Base-by-base conservation (phyloP, 129 eudicot species). In the Lonicera japonica region DNA sequence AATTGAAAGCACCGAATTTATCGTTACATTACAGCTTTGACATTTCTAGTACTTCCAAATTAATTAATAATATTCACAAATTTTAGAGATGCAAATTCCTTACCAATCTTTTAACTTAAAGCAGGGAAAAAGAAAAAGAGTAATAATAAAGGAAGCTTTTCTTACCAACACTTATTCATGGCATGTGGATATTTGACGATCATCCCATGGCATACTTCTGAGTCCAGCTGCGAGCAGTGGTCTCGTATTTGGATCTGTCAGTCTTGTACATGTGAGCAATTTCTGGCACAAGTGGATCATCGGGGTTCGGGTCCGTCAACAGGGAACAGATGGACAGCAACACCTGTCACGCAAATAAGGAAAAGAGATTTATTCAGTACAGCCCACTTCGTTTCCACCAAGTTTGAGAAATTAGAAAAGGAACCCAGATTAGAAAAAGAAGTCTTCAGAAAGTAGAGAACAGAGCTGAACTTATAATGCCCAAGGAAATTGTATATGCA, bases 181-280 rank as follows among this genome's bases (percentile, higher is more conserved):
- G 54, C 25, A 20, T 4, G 54, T 16, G 21, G 8, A 8, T 14
- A 50, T 39, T 19, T 25, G 9, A 39, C 10, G 16, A 20, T 74
- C 56, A 50, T 5, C 55, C 55, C 81, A 76, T 76, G 59, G 82
- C 77, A 56, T 71, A 77, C 58, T 71, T 77, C 51, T 77, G 82
- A 45, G 82, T 77, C 82, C 82, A 77, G 58, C 82, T 77, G 18
- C 71, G 73, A 39, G 82, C 82, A 43, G 74, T 71, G 7, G 74
- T 55, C 72, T 77, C 82, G 13, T 77, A 77, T 64, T 72, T 72
- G 74, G 63, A 19, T 24, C 75, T 61, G 54, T 72, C 75, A 2
- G 78, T 62, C 72, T 77, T 77, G 67, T 72, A 77, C 78, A 77
- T 67, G 69, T 77, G 78, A 19, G 78, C 82, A 58, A 77, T 77